phyloP scores from a whole-genome alignment of 2,329 filamentous ascomycete species.

The Cladosporium cucumerinum region DNA sequence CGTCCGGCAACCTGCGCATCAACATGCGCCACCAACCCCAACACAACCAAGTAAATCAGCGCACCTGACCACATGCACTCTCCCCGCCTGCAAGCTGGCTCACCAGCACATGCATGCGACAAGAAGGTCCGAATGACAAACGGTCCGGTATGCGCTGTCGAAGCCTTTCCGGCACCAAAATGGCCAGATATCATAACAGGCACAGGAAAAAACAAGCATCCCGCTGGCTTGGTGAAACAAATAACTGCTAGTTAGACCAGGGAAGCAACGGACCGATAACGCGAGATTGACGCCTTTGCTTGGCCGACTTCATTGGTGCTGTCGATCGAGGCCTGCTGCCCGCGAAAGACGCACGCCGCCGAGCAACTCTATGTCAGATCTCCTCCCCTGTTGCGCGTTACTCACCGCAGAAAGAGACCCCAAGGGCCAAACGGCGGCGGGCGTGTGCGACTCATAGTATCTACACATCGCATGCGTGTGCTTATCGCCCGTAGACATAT shows the following conservation, averaged over 20 bases:
- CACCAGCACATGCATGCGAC: not conserved
- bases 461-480: slow-evolving; percentile 3
- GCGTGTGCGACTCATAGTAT: slow-evolving; percentile 7
- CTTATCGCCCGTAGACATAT: not conserved
- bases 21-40: not conserved
- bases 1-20: not conserved
- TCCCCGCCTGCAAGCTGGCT: not conserved
- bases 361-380: slow-evolving; percentile 13
- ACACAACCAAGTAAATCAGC: not conserved
- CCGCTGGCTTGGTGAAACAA: slow-evolving; percentile 4
- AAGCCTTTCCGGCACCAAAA: not conserved
- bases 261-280: slow-evolving; percentile 3
- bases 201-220: slow-evolving; percentile 1
- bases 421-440: not conserved
- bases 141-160: not conserved
- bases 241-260: not conserved
- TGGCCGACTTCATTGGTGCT: not conserved
- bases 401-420: not conserved
- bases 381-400: not conserved
- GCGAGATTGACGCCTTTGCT: slow-evolving; percentile 1
- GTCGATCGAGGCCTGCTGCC: not conserved
- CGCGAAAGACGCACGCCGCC: not conserved
- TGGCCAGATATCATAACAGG: not conserved
- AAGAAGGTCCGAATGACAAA: not conserved
- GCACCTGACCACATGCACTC: not conserved